Percentiles rank a stretch among this genome's conserved stretches.
These are phyloP conservation scores for Penicillium pancosmium DNA, from an alignment of 495 filamentous ascomycete species.

Conservation along the genomic window DNA sequence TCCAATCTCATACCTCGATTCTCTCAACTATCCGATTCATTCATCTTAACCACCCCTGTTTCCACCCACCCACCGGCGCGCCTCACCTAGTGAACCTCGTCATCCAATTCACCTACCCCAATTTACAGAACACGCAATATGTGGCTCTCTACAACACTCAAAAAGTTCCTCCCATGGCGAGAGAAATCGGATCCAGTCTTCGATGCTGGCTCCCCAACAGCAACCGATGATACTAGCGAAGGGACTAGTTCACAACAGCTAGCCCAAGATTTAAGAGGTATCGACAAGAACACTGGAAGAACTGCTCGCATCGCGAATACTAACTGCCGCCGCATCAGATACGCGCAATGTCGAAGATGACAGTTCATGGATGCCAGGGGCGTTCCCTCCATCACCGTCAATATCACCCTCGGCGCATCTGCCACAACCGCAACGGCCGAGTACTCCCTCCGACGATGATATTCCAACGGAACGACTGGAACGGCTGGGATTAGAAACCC, in stretches of 20 bases:
- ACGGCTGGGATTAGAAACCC: neutral
- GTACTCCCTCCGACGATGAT: neutral
- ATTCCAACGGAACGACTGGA: neutral
- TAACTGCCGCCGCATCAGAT: conserved; percentile 19
- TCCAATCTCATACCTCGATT: neutral
- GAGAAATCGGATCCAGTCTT: conserved; percentile 6
- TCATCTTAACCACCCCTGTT: conserved; percentile 7
- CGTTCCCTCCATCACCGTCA: neutral
- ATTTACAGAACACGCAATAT: neutral
- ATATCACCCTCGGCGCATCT: too few species aligned
- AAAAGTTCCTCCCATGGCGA: too few species aligned
- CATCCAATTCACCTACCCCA: neutral
- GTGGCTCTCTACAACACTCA: neutral
- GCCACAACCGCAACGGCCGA: conserved; percentile 12
- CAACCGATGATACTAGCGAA: neutral
- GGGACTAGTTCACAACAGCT: neutral
- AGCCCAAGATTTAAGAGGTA: conserved; percentile 10
- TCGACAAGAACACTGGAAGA: neutral
- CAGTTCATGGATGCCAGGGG: neutral
- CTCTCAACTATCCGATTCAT: neutral
- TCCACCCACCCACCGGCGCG: conserved; percentile 11
- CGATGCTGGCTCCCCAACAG: neutral
- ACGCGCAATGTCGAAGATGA: neutral
- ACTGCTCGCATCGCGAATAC: neutral
- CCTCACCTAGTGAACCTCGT: conserved; percentile 1